Conservation (phyloP, 75 land plant genomes). For the Picea glauca region DNA sequence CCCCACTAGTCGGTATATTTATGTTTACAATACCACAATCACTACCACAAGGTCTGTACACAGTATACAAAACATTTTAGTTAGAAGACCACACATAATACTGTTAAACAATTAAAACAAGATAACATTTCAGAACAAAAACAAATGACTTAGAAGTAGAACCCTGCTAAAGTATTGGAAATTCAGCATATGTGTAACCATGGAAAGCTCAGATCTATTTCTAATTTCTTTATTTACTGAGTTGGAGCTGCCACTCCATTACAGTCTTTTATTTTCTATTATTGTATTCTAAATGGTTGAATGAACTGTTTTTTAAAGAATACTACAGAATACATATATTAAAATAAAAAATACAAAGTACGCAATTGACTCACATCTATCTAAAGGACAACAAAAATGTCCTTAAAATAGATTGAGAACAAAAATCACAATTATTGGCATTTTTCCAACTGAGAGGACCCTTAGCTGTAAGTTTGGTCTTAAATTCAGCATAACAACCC, state of each 20-base stretch:
- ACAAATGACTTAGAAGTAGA: not conserved
- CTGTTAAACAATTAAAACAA: not conserved
- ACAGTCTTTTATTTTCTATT: not conserved
- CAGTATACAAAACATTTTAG: not conserved
- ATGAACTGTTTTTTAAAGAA: not conserved
- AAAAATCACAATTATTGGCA: no score
- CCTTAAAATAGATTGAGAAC: no score
- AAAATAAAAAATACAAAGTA: no score
- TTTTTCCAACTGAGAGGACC: no score
- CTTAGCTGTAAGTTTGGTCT: no score
- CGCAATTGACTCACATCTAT: no score
- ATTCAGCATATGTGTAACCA: not conserved
- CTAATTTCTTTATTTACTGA: not conserved
- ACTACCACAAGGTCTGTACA: slow-evolving; percentile 88
- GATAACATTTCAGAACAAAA: not conserved
- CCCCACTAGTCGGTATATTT: slow-evolving; percentile 97
- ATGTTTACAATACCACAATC: slow-evolving; percentile 98
- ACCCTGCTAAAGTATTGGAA: not conserved
- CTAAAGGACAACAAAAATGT: no score
- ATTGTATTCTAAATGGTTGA: not conserved
- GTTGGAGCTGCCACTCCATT: not conserved
- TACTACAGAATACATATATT: no score
- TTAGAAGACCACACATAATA: not conserved
- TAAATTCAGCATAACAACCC: no score
- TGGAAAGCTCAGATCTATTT: not conserved